Percentiles rank a stretch among this genome's conserved stretches.
phyloP scores from a whole-genome alignment of 352 stramenopile species.

The Globisporangium solare region DNA sequence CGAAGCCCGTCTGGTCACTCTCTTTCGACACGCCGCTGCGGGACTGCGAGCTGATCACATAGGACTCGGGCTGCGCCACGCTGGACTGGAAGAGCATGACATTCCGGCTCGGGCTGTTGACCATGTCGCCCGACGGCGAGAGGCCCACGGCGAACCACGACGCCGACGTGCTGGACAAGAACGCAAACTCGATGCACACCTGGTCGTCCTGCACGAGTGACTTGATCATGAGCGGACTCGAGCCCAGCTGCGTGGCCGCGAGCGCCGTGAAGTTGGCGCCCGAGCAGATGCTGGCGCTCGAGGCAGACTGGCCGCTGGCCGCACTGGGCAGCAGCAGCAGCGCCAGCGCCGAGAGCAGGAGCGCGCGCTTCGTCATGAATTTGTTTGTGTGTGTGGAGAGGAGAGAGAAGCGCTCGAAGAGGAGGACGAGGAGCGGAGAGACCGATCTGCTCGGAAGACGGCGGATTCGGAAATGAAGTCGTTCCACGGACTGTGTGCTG shows the following conservation, averaged over 20 bases:
- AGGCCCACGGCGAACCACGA: conserved; percentile 65
- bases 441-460: too few species aligned
- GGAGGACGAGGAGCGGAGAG: too few species aligned
- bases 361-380: conserved; percentile 2
- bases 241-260: conserved; percentile 36
- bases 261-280: conserved; percentile 50
- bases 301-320: neutral
- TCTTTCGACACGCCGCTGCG: conserved; percentile 40
- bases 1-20: conserved; percentile 36
- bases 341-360: neutral
- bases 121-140: conserved; percentile 40
- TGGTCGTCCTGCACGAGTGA: conserved; percentile 45
- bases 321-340: conserved; percentile 1
- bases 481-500: too few species aligned
- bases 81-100: conserved; percentile 65
- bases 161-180: conserved; percentile 32
- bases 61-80: conserved; percentile 34
- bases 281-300: conserved; percentile 37
- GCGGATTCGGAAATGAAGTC: too few species aligned
- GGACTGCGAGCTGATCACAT: conserved; percentile 44
- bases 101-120: conserved; percentile 57
- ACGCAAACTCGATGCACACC: conserved; percentile 60
- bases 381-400: too few species aligned
- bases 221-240: conserved; percentile 55
- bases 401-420: too few species aligned